Conservation (phyloP, 441 rosid genomes). For the Breynia disticha region DNA sequence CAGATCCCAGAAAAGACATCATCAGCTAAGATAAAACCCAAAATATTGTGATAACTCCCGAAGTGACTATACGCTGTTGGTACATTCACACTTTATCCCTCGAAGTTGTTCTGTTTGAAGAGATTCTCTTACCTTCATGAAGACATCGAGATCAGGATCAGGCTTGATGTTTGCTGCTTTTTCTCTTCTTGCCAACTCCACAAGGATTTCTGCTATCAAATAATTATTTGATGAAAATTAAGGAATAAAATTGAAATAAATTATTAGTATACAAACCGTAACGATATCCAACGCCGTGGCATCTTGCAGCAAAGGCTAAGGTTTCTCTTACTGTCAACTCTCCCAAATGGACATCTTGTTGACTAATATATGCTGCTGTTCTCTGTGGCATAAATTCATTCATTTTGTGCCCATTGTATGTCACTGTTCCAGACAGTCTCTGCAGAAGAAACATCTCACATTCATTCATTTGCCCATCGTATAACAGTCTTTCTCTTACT, state of each 20-base stretch:
- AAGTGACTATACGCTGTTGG: not conserved
- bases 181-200: constrained; percentile 23
- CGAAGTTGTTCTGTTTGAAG: not conserved
- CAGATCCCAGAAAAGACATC: not conserved
- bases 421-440: constrained; percentile 25
- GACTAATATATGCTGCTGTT: constrained; percentile 25
- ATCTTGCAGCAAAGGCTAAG: constrained; percentile 22
- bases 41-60: not conserved
- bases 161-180: constrained; percentile 20
- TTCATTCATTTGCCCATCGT: too few relatives aligned
- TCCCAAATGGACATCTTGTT: constrained; percentile 20
- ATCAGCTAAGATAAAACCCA: not conserved
- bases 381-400: constrained; percentile 24
- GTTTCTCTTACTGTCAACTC: constrained; percentile 29
- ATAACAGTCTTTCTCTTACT: too few relatives aligned
- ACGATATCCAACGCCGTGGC: constrained; percentile 24
- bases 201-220: constrained; percentile 13
- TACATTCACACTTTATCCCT: not conserved
- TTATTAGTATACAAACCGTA: constrained; percentile 10
- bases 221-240: not conserved
- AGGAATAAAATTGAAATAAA: not conserved
- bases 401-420: constrained; percentile 25
- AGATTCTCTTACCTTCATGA: constrained; percentile 21
- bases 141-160: constrained; percentile 25
- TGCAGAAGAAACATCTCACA: constrained; percentile 1